These are phyloP conservation scores for Agaricus bisporus DNA, from an alignment of 768 basidiomycete species.

Conservation along the genomic window DNA sequence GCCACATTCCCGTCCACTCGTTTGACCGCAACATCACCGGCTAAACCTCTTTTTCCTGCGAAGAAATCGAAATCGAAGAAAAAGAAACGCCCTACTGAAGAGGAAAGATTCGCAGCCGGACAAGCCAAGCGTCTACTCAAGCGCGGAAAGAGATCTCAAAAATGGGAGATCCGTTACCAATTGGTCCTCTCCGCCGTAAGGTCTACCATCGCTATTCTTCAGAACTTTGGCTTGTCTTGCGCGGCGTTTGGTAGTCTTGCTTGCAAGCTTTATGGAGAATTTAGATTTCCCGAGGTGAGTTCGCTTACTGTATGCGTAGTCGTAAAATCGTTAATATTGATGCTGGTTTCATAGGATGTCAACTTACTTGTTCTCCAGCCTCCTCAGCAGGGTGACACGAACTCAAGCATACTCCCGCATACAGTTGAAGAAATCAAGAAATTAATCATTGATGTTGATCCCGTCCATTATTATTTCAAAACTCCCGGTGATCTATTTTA, in stretches of 20 bases:
- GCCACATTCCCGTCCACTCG: no score
- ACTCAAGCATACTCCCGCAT: background rate
- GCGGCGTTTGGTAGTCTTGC: conserved; percentile 35
- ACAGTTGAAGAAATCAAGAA: conserved; percentile 10
- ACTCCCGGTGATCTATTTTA: conserved; percentile 9
- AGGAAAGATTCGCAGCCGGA: no score
- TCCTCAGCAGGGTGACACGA: background rate
- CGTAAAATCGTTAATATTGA: no score
- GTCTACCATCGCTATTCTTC: conserved; percentile 20
- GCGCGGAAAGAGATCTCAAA: background rate
- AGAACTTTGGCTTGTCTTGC: conserved; percentile 18
- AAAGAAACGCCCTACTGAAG: no score
- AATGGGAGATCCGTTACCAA: conserved; percentile 6
- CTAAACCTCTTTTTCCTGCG: no score
- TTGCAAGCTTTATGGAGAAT: conserved; percentile 30
- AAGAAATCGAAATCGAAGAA: no score
- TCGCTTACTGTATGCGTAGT: no score
- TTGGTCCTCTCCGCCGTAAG: conserved; percentile 18
- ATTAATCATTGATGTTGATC: background rate
- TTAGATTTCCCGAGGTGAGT: conserved; percentile 30
- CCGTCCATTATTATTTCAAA: conserved; percentile 11
- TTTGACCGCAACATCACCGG: no score
- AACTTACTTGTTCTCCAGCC: conserved; percentile 25
- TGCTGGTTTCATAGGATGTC: conserved; percentile 25
- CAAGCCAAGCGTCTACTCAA: no score